phyloP scores from a whole-genome alignment of 257 asterid genomes.

The Solanum medicagineum region DNA sequence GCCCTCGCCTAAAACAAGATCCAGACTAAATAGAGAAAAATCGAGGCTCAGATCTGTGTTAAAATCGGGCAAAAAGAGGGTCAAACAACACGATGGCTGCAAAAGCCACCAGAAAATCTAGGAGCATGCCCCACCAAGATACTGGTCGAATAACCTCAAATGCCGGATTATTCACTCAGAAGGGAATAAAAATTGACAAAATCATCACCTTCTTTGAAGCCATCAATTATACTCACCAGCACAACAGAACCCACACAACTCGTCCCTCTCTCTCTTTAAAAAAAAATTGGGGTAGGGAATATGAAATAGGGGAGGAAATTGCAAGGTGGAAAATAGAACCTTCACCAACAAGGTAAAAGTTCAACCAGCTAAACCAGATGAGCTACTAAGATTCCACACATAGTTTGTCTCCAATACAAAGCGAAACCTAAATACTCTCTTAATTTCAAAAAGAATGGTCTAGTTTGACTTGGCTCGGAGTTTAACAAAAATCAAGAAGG shows the following conservation, averaged over 20 bases:
- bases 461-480: too few relatives aligned
- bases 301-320: too few relatives aligned
- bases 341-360: too few relatives aligned
- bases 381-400: too few relatives aligned
- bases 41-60: background rate
- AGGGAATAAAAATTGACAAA: background rate
- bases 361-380: too few relatives aligned
- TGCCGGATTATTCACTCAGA: background rate
- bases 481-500: too few relatives aligned
- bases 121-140: conserved; percentile 13
- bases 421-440: too few relatives aligned
- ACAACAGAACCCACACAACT: background rate
- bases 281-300: too few relatives aligned
- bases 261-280: too few relatives aligned
- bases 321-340: too few relatives aligned
- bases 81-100: conserved; percentile 13
- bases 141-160: background rate
- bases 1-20: background rate
- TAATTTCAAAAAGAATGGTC: too few relatives aligned
- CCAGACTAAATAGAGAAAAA: background rate
- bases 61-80: background rate
- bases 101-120: background rate
- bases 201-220: background rate
- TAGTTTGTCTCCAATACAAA: too few relatives aligned
- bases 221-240: background rate